Evolutionary conservation across 2,329 filamentous ascomycete species (phyloP), one percentile per base, ranked within the genome.

Genomic region (Chaetomium olivaceum): DNA sequence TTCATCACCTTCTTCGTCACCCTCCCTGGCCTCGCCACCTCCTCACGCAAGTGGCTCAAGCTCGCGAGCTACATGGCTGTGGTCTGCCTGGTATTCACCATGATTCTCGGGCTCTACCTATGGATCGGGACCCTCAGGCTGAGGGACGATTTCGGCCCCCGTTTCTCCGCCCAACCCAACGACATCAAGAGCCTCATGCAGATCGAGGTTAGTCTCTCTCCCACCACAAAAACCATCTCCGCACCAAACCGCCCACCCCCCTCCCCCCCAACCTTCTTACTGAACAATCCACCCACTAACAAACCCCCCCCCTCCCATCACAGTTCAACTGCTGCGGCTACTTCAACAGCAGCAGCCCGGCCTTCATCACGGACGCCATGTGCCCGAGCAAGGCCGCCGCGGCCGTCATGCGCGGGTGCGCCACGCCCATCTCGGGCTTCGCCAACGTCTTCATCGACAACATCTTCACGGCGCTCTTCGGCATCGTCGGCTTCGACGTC

Each of bases 321-420:
- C 73, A 92, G 87, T 93, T 94, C 76, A 76, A 86, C 72, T 95
- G 91, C 85, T 95, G 91, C 72, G 91, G 91, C 68, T 95, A 91
- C 79, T 79, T 85, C 71, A 92, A 93, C 79, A 87, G 84, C 76
- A 89, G 88, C 4, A 83, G 86, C 14, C 89, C 90, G 12, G 87
- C 88, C 60, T 94, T 93, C 75, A 82, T 92, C 69, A 87, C 85
- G 63, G 89, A 93, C 72, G 70, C 76, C 6, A 86, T 83, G 1
- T 95, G 91, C 76, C 83, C 87, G 11, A 91, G 87, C 73, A 86
- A 89, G 7, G 86, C 90, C 2, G 85, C 88, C 46, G 91, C 91
- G 1, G 88, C 89, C 16, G 82, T 91, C 43, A 85, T 89, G 74
- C 82, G 84, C 64, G 90, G 91, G 9, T 95, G 91, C 75, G 84